A percentile compares a stretch with the other conserved stretches of the same genome.
Conservation (phyloP, 2,329 filamentous ascomycete species). For the Chaetothyriales sp. region DNA sequence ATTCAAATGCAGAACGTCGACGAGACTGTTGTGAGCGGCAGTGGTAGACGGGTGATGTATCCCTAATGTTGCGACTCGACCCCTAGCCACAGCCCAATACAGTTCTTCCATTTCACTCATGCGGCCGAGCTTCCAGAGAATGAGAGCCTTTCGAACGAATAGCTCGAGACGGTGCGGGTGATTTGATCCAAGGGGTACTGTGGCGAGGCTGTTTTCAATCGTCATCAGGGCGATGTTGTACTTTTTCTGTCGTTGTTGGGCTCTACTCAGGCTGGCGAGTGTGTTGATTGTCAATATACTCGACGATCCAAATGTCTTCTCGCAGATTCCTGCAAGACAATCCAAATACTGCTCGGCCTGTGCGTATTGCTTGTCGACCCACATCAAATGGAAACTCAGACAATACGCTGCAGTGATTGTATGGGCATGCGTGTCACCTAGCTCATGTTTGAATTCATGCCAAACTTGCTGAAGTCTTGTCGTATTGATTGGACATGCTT, state of each 20-base stretch:
- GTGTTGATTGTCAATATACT: conserved; percentile 1
- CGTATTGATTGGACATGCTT: background rate
- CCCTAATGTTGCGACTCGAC: conserved; percentile 1
- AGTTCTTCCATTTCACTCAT: conserved; percentile 1
- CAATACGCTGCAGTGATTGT: conserved; percentile 2
- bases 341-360: conserved; percentile 1
- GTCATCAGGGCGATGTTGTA: background rate
- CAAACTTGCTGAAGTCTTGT: background rate
- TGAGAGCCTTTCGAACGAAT: conserved; percentile 1
- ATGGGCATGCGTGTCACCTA: conserved; percentile 1
- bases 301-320: background rate
- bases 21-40: conserved; percentile 2
- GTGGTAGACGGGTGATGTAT: background rate
- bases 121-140: conserved; percentile 1
- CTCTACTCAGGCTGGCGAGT: conserved; percentile 1
- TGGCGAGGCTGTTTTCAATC: background rate
- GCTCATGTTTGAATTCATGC: background rate
- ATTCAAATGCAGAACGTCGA: background rate
- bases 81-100: conserved; percentile 3
- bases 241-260: conserved; percentile 1
- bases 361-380: background rate
- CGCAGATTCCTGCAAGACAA: background rate
- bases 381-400: conserved; percentile 1
- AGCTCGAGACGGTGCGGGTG: conserved; percentile 5
- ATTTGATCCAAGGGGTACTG: conserved; percentile 1